phyloP scores from a whole-genome alignment of 768 basidiomycete species.

The Calocera cornea region DNA sequence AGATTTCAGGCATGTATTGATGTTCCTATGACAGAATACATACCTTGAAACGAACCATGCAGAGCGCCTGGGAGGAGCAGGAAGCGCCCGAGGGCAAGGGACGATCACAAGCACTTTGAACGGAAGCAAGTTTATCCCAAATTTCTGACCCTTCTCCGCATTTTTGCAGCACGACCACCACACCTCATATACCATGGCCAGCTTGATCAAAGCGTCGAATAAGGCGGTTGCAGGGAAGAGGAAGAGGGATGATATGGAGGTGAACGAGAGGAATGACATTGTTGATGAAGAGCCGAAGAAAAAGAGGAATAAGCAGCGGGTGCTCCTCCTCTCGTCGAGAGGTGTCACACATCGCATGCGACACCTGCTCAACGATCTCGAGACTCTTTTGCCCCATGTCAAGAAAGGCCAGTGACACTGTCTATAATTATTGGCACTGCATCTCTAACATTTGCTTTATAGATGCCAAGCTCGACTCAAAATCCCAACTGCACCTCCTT shows the following conservation, averaged over 20 bases:
- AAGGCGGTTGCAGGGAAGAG: conserved; percentile 1
- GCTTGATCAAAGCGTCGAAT: not conserved
- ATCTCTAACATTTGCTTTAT: not conserved
- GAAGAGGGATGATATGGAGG: not conserved
- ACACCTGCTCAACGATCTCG: conserved; percentile 91
- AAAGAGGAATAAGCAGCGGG: conserved; percentile 88
- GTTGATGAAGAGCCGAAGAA: conserved; percentile 26
- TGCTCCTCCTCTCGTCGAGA: conserved; percentile 79
- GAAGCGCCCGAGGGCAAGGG: too few species aligned
- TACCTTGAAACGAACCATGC: conserved; percentile 63
- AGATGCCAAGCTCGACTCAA: conserved; percentile 98
- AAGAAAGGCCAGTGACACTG: conserved; percentile 68
- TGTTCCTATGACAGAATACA: conserved; percentile 7
- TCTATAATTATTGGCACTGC: not conserved
- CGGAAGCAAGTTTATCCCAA: conserved; percentile 5
- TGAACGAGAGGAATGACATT: conserved; percentile 12
- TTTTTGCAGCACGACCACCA: not conserved
- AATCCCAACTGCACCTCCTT: conserved; percentile 79
- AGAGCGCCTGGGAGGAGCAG: not conserved
- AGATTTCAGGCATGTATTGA: not conserved
- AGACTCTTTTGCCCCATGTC: conserved; percentile 77
- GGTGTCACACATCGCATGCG: conserved; percentile 94
- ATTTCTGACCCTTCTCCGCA: not conserved
- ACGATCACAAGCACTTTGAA: too few species aligned
- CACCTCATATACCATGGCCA: conserved; percentile 16